phyloP scores from a whole-genome alignment of 306 rosid species.

The Sindora glabra region DNA sequence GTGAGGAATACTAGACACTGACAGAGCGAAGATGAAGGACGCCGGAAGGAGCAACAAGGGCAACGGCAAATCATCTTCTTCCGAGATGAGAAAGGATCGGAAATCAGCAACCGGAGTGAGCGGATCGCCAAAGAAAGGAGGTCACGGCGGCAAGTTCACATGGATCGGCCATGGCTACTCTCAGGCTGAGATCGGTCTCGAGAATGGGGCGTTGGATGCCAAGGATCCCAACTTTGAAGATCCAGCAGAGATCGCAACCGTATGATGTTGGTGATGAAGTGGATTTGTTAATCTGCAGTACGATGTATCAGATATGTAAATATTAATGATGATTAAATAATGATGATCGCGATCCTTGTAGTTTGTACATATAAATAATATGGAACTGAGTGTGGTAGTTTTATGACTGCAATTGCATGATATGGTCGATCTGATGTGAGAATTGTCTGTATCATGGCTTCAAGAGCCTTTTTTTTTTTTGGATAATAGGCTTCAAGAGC shows the following conservation, averaged over 20 bases:
- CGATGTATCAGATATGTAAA: no score
- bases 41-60: slow-evolving; percentile 46
- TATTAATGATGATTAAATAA: no score
- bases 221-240: slow-evolving; percentile 89
- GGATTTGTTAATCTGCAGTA: no score
- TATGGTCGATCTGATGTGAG: no score
- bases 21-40: slow-evolving; percentile 44
- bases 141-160: slow-evolving; percentile 88
- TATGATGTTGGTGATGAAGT: slow-evolving; percentile 15
- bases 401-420: no score
- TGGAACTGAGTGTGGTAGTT: no score
- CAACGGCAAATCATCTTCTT: slow-evolving; percentile 24
- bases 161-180: slow-evolving; percentile 65
- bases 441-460: no score
- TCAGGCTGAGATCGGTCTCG: slow-evolving; percentile 36
- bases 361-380: no score
- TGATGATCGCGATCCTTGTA: no score
- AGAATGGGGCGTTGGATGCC: slow-evolving; percentile 34
- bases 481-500: no score
- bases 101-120: slow-evolving; percentile 71
- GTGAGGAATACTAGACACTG: not conserved
- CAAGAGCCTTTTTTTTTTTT: no score
- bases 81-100: slow-evolving; percentile 56
- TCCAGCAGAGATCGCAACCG: slow-evolving; percentile 35
- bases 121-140: slow-evolving; percentile 95